Conservation (phyloP, 176 grass and related monocot species). For the Sorghum bicolor region DNA sequence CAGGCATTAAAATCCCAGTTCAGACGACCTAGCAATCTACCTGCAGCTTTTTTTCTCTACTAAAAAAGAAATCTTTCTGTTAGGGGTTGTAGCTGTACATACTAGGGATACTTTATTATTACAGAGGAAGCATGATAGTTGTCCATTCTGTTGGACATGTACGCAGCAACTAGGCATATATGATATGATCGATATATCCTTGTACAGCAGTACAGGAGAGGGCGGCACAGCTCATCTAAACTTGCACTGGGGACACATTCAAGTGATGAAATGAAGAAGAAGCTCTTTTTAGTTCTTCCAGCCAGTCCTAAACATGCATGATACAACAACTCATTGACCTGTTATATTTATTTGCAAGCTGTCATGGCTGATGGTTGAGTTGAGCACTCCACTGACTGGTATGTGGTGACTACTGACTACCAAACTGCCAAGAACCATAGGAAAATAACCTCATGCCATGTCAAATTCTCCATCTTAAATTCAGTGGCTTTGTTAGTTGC, state of each 20-base stretch:
- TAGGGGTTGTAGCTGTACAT: conserved; percentile 18
- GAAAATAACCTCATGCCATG: neutral
- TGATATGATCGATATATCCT: neutral
- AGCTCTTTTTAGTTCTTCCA: conserved; percentile 15
- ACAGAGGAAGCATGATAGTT: neutral
- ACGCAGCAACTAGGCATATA: conserved; percentile 11
- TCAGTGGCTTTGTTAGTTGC: neutral
- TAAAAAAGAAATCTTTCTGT: conserved; percentile 20
- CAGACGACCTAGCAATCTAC: conserved; percentile 30
- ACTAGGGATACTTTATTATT: conserved; percentile 10
- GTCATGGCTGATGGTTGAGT: conserved; percentile 13
- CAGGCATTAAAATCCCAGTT: conserved; percentile 19
- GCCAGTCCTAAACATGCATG: conserved; percentile 12
- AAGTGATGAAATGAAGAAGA: conserved; percentile 2
- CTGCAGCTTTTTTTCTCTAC: neutral
- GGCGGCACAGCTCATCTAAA: conserved; percentile 36
- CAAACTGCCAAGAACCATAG: conserved; percentile 15
- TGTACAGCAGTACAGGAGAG: neutral
- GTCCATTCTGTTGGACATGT: conserved; percentile 22
- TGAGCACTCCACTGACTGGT: neutral
- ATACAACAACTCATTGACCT: conserved; percentile 25
- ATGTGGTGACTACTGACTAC: neutral
- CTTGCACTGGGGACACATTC: conserved; percentile 16
- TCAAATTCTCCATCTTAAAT: neutral
- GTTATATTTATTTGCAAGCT: conserved; percentile 12